These are phyloP conservation scores for Phlebiopsis flavidoalba DNA, from an alignment of 768 basidiomycete species.

Conservation along the genomic window DNA sequence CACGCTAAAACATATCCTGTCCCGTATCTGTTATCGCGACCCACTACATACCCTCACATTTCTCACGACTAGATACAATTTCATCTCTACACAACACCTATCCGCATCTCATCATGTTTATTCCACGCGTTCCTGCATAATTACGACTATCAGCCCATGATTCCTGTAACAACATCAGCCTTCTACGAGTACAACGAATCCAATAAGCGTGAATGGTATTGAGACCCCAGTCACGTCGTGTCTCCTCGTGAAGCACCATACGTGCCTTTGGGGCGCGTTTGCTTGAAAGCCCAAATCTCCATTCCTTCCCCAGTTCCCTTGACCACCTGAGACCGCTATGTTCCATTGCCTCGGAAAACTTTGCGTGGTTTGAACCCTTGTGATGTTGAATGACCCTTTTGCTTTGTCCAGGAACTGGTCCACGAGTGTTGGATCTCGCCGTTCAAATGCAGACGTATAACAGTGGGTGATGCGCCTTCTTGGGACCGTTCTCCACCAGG, in stretches of 20 bases:
- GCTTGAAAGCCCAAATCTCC: conserved; percentile 63
- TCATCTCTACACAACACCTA: background rate
- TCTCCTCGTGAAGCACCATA: too few species aligned
- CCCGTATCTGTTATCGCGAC: background rate
- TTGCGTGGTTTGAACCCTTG: conserved; percentile 55
- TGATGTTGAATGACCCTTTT: conserved; percentile 39
- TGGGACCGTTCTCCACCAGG: conserved; percentile 4
- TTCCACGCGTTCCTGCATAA: conserved; percentile 4
- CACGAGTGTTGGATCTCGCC: conserved; percentile 66
- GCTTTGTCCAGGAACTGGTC: conserved; percentile 56
- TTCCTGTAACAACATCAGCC: background rate
- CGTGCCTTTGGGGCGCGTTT: background rate
- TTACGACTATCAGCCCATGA: background rate
- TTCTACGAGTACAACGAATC: background rate
- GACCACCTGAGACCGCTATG: conserved; percentile 57
- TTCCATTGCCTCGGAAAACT: conserved; percentile 53
- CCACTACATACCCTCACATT: background rate
- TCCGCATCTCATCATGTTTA: background rate
- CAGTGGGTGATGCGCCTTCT: conserved; percentile 33
- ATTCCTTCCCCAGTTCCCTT: conserved; percentile 73
- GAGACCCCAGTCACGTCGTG: too few species aligned
- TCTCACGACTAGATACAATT: background rate
- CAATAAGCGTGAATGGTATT: too few species aligned
- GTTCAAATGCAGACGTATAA: conserved; percentile 69
- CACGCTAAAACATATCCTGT: background rate